Percentiles rank a stretch among this genome's conserved stretches.
Evolutionary conservation across 257 asterid species (phyloP).

Genomic region (Fraxinus pennsylvanica): DNA sequence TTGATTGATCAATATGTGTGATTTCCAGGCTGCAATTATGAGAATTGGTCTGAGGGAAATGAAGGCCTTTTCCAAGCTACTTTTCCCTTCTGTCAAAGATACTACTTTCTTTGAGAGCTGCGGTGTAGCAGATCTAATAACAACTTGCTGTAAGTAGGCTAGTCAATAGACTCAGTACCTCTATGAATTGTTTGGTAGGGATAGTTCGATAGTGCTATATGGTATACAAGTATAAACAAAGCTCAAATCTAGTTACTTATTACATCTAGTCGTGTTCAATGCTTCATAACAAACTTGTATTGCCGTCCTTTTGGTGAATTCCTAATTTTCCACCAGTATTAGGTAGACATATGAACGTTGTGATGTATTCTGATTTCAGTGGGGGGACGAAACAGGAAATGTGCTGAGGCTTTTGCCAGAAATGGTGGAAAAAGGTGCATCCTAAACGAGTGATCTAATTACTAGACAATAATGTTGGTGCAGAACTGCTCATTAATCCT

Average conservation of each 20-base stretch:
- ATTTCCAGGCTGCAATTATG: constrained; percentile 86
- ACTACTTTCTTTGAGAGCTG: constrained; percentile 95
- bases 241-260: not conserved
- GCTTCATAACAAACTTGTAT: not conserved
- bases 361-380: constrained; percentile 43
- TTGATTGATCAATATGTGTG: constrained; percentile 9
- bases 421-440: constrained; percentile 69
- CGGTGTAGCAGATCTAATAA: constrained; percentile 89
- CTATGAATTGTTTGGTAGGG: not conserved
- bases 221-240: not conserved
- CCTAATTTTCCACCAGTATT: not conserved
- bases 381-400: constrained; percentile 92
- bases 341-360: not conserved
- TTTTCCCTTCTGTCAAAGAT: constrained; percentile 84
- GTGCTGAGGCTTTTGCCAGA: constrained; percentile 91
- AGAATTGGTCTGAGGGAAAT: constrained; percentile 89
- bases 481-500: constrained; percentile 11
- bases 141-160: constrained; percentile 81
- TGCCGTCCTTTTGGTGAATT: not conserved
- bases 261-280: not conserved
- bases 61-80: constrained; percentile 85
- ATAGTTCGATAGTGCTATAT: not conserved
- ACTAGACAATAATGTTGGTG: not conserved
- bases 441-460: not conserved
- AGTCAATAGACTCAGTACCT: not conserved